A percentile compares a stretch with the other conserved stretches of the same genome.
Evolutionary conservation across 1,284 basidiomycete genomes (phyloP).

Genomic region (Serendipita sp.): DNA sequence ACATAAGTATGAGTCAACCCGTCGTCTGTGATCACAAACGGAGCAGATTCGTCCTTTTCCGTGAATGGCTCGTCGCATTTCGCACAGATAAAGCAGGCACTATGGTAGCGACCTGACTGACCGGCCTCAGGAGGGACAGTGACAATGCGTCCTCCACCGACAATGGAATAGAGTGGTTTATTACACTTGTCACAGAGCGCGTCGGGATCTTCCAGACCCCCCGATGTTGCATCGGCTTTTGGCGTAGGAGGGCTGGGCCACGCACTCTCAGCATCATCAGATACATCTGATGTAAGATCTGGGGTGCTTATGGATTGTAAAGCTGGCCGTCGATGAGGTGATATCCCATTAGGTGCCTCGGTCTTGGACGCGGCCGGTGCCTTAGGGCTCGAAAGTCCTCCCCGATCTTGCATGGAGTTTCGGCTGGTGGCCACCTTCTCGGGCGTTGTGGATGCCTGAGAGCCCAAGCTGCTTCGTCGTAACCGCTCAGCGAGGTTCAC

Average conservation of each 20-base stretch:
- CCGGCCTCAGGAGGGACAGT: constrained; percentile 44
- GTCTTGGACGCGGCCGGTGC: too few species aligned
- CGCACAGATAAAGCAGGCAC: constrained; percentile 55
- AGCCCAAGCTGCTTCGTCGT: neutral
- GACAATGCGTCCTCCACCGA: constrained; percentile 44
- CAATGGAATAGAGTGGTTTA: constrained; percentile 39
- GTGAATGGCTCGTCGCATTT: constrained; percentile 50
- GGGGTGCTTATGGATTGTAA: constrained; percentile 54
- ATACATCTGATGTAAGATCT: constrained; percentile 25
- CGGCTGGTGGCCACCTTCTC: too few species aligned
- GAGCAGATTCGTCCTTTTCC: constrained; percentile 42
- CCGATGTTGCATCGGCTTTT: neutral
- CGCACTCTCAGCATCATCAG: neutral
- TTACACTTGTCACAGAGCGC: constrained; percentile 39
- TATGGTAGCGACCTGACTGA: constrained; percentile 47
- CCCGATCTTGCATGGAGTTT: too few species aligned
- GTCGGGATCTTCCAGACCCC: neutral
- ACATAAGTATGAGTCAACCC: constrained; percentile 64
- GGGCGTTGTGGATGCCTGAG: neutral
- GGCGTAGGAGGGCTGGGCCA: constrained; percentile 2
- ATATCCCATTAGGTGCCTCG: too few species aligned
- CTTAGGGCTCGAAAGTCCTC: too few species aligned
- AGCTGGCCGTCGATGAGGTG: too few species aligned
- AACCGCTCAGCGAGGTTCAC: neutral
- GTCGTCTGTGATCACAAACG: constrained; percentile 46